Evolutionary conservation across 2,329 filamentous ascomycete species (phyloP).

Genomic region (Colletotrichum sp.): DNA sequence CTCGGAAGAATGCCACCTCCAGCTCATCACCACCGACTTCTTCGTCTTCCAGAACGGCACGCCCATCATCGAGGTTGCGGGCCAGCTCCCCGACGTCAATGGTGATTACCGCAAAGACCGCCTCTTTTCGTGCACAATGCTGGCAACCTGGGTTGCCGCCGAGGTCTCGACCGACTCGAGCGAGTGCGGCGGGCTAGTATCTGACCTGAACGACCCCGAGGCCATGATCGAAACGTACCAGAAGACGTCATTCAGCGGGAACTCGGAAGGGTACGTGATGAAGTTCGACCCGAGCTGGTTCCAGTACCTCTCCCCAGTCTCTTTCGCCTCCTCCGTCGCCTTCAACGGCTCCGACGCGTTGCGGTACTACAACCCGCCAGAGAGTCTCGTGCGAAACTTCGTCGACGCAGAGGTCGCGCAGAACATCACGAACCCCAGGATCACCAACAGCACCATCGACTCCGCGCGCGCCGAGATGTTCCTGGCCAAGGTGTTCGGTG

Average conservation of each 20-base stretch:
- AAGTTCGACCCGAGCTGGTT: background rate
- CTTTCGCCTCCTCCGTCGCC: rapidly evolving
- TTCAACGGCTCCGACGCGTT: background rate
- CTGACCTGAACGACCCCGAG: background rate
- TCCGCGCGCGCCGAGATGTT: background rate
- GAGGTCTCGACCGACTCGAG: background rate
- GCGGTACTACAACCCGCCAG: background rate
- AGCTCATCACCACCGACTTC: background rate
- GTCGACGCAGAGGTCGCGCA: background rate
- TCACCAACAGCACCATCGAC: background rate
- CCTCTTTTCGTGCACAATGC: background rate
- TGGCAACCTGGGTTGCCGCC: background rate
- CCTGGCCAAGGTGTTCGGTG: background rate
- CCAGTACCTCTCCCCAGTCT: background rate
- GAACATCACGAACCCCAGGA: background rate
- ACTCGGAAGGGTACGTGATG: background rate
- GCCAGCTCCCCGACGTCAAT: background rate
- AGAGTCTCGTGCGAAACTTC: background rate
- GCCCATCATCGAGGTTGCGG: background rate
- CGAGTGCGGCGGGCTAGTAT: background rate
- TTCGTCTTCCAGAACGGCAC: background rate
- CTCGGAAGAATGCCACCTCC: background rate
- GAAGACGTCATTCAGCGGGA: background rate
- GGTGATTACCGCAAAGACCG: background rate
- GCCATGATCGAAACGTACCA: background rate